Evolutionary conservation across 2,329 filamentous ascomycete genomes (phyloP).

Genomic region (Pestalotiopsis sp.): DNA sequence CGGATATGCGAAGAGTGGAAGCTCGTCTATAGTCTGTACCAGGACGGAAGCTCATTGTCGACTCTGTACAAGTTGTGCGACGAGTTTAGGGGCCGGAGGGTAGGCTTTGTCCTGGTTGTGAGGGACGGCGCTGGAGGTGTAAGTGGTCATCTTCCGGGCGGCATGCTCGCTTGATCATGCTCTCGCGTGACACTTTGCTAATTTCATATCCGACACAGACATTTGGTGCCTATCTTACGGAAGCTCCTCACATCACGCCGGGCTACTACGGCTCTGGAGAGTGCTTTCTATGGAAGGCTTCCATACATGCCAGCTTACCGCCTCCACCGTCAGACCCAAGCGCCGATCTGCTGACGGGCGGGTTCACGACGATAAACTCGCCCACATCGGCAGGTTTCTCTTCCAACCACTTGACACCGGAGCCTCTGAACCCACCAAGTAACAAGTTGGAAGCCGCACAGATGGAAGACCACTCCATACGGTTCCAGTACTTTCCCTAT

Average conservation of each 20-base stretch:
- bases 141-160: conserved; percentile 37
- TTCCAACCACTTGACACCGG: conserved; percentile 34
- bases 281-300: conserved; percentile 88
- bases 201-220: conserved; percentile 47
- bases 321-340: conserved; percentile 67
- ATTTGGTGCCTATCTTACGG: conserved; percentile 93
- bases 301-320: conserved; percentile 66
- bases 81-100: conserved; percentile 67
- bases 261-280: conserved; percentile 97
- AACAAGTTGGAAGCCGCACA: conserved; percentile 22
- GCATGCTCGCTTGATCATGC: not conserved
- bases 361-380: conserved; percentile 43
- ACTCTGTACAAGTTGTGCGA: conserved; percentile 85
- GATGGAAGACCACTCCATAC: conserved; percentile 64
- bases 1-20: conserved; percentile 88
- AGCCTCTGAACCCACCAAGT: conserved; percentile 26
- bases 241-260: conserved; percentile 77
- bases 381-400: conserved; percentile 20
- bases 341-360: conserved; percentile 41
- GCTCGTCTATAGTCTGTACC: conserved; percentile 85
- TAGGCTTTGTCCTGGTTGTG: conserved; percentile 89
- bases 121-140: conserved; percentile 76
- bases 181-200: conserved; percentile 11
- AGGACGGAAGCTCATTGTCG: conserved; percentile 83
- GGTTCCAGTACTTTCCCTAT: conserved; percentile 97